Evolutionary conservation across 2,329 filamentous ascomycete species (phyloP).

Genomic region (Cordyceps sp.): DNA sequence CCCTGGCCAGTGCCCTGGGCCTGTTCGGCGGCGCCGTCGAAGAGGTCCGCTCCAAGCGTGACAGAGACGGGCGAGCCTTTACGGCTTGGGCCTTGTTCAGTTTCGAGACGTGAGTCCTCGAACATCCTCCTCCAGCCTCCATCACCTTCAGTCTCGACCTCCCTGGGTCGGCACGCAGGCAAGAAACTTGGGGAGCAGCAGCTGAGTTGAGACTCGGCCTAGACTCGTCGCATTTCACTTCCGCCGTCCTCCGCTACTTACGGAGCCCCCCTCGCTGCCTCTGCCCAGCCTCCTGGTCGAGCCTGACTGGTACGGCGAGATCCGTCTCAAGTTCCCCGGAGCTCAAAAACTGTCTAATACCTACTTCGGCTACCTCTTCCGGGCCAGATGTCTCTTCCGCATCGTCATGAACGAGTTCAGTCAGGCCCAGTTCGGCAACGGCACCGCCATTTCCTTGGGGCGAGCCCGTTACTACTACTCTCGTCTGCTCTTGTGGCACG

Average conservation of each 20-base stretch:
- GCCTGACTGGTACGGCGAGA: conserved; percentile 16
- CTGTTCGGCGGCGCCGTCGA: conserved; percentile 10
- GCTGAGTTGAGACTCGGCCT: no score
- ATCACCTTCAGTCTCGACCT: no score
- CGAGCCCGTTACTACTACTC: conserved; percentile 7
- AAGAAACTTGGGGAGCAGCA: no score
- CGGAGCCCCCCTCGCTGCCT: conserved; percentile 11
- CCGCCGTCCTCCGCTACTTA: conserved; percentile 11
- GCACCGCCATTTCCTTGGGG: conserved; percentile 5
- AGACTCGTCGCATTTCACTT: conserved; percentile 11
- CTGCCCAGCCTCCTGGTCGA: conserved; percentile 12
- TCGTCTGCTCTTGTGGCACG: conserved; percentile 13
- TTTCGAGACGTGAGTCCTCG: conserved; percentile 14
- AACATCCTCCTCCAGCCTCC: no score
- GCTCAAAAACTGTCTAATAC: conserved; percentile 6
- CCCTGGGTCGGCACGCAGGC: no score
- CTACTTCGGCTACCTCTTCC: conserved; percentile 13
- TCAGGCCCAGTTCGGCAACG: conserved; percentile 4
- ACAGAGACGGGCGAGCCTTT: conserved; percentile 8
- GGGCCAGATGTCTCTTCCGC: conserved; percentile 11
- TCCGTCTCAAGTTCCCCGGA: conserved; percentile 18
- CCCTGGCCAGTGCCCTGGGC: conserved; percentile 14
- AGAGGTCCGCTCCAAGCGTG: conserved; percentile 7
- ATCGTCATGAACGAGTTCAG: conserved; percentile 17
- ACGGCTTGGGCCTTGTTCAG: conserved; percentile 20